Base-by-base conservation (phyloP, 2,329 filamentous ascomycete species). In the Ceratocystis cacaofunesta region DNA sequence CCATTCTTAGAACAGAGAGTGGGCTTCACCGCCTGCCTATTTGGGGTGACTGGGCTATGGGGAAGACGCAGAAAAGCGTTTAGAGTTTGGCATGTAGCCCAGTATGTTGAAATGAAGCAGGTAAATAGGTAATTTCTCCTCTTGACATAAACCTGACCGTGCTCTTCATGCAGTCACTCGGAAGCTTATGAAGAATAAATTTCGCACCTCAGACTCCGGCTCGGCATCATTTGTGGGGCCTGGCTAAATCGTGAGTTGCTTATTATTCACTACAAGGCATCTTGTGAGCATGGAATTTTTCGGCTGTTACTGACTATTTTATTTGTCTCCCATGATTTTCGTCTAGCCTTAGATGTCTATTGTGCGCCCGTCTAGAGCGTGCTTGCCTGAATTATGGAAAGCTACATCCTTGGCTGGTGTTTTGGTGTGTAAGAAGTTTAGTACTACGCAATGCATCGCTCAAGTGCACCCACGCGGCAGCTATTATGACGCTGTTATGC, bases 401-500 rank as follows among this genome's bases (percentile, higher is more conserved):
- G 28, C 17, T 19, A 19, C 12, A 19, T 12, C 55, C 6, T 36
- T 5, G 7, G 25, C 25, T 36, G 22, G 25, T 58, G 12, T n/a
- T 36, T 30, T 8, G 28, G 55, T 25, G 15, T 32, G 8, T n/a
- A 28, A 28, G 55, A 32, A 28, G 3, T 58, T 58, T 30, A 4
- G n/a, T 36, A 36, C 55, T n/a, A 32, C 65, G 12, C n/a, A 41
- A 48, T 36, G 41, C 32, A 30, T n/a, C 10, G 48, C 28, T 4
- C 78, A 80, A 69, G 76, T 74, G 3, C 69, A 69, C 61, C 82
- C 83, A 0, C 75, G 85, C 0, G 83, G 83, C 0, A 72, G 75
- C 46, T 86, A 84, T 74, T 86, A 86, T 73, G 78, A 84, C 69
- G 73, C 76, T n/a, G 78, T 86, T 28, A 76, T 85, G 57, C 75